Conservation (phyloP, 805 yeast genomes). For the Isabelozyma heimii region DNA sequence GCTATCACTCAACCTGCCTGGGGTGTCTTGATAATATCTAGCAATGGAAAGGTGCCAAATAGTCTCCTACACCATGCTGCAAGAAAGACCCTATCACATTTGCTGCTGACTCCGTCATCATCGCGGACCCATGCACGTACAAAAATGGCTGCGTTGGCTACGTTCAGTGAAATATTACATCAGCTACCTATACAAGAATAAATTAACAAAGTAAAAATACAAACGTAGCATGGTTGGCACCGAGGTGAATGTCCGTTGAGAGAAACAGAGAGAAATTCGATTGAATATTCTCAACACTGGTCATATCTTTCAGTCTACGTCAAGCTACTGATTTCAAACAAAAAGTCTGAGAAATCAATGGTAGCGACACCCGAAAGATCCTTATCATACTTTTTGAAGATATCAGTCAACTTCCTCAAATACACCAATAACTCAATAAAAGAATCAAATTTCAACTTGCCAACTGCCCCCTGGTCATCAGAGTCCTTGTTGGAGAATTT, state of each 20-base stretch:
- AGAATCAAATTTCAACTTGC: constrained; percentile 67
- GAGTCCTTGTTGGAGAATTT: constrained; percentile 46
- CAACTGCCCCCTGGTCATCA: constrained; percentile 25
- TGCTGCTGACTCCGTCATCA: background rate
- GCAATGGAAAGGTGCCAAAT: too few relatives aligned
- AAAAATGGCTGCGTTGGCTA: background rate
- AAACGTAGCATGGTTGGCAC: background rate
- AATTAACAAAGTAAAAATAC: background rate
- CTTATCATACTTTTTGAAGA: constrained; percentile 72
- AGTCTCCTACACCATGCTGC: too few relatives aligned
- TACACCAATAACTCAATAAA: constrained; percentile 80
- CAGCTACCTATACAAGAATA: background rate
- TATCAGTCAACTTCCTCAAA: constrained; percentile 71
- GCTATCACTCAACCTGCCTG: too few relatives aligned
- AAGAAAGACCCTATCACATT: too few relatives aligned
- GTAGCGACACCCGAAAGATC: constrained; percentile 74
- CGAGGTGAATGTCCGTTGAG: too few relatives aligned
- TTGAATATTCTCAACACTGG: too few relatives aligned
- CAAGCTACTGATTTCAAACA: constrained; percentile 48
- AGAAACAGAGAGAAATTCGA: too few relatives aligned
- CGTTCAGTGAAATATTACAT: background rate
- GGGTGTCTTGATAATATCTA: too few relatives aligned
- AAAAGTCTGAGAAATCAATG: constrained; percentile 62
- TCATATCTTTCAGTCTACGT: constrained; percentile 4
- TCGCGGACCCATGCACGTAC: background rate